phyloP scores from a whole-genome alignment of 768 basidiomycete genomes.

The Trametes meyenii region DNA sequence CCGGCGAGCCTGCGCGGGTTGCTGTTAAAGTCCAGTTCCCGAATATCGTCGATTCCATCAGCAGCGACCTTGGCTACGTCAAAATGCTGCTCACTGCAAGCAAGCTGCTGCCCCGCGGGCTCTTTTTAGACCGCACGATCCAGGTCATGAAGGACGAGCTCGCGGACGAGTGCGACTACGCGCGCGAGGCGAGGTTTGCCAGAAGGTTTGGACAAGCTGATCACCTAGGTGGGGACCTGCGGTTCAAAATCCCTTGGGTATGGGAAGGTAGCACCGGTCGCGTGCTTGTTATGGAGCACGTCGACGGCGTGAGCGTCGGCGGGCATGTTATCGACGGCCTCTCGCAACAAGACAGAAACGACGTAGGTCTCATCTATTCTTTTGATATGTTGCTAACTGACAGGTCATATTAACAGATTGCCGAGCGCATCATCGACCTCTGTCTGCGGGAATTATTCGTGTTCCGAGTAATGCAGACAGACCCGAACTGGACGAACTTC shows the following conservation, averaged over 20 bases:
- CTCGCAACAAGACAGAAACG: slow-evolving; percentile 66
- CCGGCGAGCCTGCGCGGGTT: slow-evolving; percentile 56
- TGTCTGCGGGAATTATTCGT: slow-evolving; percentile 90
- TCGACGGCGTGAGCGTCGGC: slow-evolving; percentile 81
- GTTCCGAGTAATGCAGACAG: slow-evolving; percentile 95
- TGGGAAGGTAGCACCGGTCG: slow-evolving; percentile 80
- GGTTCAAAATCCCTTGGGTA: slow-evolving; percentile 86
- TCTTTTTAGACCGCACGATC: slow-evolving; percentile 89
- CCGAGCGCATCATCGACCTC: slow-evolving; percentile 76
- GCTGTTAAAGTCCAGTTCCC: slow-evolving; percentile 96
- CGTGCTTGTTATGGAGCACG: slow-evolving; percentile 89
- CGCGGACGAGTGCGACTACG: slow-evolving; percentile 91
- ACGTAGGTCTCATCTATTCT: slow-evolving; percentile 48
- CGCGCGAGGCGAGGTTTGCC: slow-evolving; percentile 76
- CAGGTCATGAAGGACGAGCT: slow-evolving; percentile 89
- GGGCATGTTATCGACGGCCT: slow-evolving; percentile 57
- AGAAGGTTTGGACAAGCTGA: slow-evolving; percentile 55
- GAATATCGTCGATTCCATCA: slow-evolving; percentile 83
- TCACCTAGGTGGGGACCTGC: slow-evolving; percentile 55
- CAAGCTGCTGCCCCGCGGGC: slow-evolving; percentile 78
- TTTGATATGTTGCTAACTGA: not conserved
- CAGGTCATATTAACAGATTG: slow-evolving; percentile 59
- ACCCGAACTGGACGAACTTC: slow-evolving; percentile 99
- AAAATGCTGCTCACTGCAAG: slow-evolving; percentile 81
- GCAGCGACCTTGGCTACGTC: slow-evolving; percentile 85